These are phyloP conservation scores for Scenedesmus sp. DNA, from an alignment of 163 green algal genomes.

Conservation along the genomic window DNA sequence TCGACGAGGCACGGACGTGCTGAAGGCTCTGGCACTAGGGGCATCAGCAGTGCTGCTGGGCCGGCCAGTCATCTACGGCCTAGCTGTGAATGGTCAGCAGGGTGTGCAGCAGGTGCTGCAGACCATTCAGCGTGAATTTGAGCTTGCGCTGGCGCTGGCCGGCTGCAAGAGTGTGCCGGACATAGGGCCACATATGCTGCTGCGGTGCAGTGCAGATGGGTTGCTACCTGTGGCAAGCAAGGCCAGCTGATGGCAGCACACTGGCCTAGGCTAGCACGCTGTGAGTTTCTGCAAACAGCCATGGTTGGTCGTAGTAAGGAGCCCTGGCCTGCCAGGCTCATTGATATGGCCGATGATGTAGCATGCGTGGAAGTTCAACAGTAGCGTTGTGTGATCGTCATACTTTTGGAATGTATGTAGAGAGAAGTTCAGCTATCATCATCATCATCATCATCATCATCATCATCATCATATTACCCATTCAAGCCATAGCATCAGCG, in stretches of 20 bases:
- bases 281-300: constrained; percentile 2
- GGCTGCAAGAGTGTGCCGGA: constrained; percentile 59
- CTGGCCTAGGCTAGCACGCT: too few species aligned
- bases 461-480: too few species aligned
- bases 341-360: too few species aligned
- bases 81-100: constrained; percentile 82
- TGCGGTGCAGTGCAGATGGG: constrained; percentile 12
- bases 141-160: constrained; percentile 79
- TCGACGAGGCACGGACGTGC: constrained; percentile 89
- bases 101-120: constrained; percentile 74
- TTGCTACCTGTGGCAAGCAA: not conserved
- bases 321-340: too few species aligned
- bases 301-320: too few species aligned
- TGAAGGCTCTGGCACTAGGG: constrained; percentile 94
- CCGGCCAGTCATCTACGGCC: constrained; percentile 89
- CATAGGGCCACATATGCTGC: constrained; percentile 57
- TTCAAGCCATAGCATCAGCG: too few species aligned
- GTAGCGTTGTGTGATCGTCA: too few species aligned
- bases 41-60: constrained; percentile 89
- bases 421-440: too few species aligned
- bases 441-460: too few species aligned
- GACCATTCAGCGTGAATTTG: constrained; percentile 76
- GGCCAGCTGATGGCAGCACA: not conserved
- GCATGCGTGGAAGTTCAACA: too few species aligned
- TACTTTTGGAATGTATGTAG: too few species aligned